Conservation (phyloP, 2,329 filamentous ascomycete species). For the Fusarium clavum region DNA sequence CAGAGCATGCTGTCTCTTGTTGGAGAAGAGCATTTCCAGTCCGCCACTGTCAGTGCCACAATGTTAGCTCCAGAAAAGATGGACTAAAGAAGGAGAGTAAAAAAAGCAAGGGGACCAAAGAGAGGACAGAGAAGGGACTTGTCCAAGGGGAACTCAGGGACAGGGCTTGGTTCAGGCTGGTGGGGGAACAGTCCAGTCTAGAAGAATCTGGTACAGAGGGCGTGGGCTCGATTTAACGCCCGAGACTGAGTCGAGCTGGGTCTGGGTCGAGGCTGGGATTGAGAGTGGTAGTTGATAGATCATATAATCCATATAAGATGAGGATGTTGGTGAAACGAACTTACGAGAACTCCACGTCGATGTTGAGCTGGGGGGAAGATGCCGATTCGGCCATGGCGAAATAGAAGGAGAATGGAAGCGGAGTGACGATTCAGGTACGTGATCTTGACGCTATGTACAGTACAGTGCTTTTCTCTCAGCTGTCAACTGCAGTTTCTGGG, state of each 20-base stretch:
- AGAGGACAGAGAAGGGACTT: constrained; percentile 15
- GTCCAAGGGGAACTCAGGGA: constrained; percentile 30
- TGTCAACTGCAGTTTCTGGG: constrained; percentile 5
- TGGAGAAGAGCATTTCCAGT: constrained; percentile 91
- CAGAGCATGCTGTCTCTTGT: constrained; percentile 79
- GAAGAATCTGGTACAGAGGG: constrained; percentile 20
- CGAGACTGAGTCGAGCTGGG: constrained; percentile 5
- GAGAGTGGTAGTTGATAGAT: constrained; percentile 37
- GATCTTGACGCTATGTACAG: not conserved
- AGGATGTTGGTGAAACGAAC: constrained; percentile 43
- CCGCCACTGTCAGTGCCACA: constrained; percentile 73
- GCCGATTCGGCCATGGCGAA: constrained; percentile 33
- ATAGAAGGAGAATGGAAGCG: constrained; percentile 12
- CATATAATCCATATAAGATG: constrained; percentile 39
- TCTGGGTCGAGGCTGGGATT: constrained; percentile 18
- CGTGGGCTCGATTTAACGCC: constrained; percentile 11
- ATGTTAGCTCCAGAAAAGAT: constrained; percentile 28
- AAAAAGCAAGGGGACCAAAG: constrained; percentile 13
- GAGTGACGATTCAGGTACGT: constrained; percentile 9
- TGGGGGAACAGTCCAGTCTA: constrained; percentile 12
- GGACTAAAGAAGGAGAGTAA: constrained; percentile 15
- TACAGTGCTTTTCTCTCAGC: not conserved
- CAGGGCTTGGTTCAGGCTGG: constrained; percentile 29
- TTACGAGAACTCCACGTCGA: constrained; percentile 79
- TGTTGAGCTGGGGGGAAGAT: constrained; percentile 57